Conservation (phyloP, 768 basidiomycete genomes). For the Exidia glandulosa region DNA sequence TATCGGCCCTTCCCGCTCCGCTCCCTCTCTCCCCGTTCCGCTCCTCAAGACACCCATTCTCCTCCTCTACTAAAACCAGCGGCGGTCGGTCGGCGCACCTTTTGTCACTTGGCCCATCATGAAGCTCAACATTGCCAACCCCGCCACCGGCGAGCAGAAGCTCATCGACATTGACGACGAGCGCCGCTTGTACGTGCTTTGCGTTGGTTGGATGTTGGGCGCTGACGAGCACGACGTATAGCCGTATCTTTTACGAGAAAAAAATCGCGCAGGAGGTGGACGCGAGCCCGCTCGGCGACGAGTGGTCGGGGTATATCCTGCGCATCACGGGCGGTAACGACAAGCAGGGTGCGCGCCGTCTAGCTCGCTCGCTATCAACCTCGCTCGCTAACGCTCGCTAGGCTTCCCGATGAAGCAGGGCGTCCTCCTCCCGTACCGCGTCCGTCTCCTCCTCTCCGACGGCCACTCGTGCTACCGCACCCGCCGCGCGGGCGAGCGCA, state of each 20-base stretch:
- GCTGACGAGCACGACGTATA: constrained; percentile 19
- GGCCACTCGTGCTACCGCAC: constrained; percentile 97
- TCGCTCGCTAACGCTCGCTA: no score
- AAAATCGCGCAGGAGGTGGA: constrained; percentile 92
- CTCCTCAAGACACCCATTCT: constrained; percentile 2
- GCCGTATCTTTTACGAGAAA: constrained; percentile 95
- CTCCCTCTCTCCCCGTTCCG: not conserved
- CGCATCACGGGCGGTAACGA: constrained; percentile 97
- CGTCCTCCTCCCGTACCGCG: constrained; percentile 89
- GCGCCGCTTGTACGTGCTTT: constrained; percentile 53
- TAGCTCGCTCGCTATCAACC: no score
- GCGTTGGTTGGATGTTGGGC: not conserved
- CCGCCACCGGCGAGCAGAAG: constrained; percentile 97
- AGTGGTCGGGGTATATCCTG: constrained; percentile 95
- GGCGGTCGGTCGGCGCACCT: not conserved
- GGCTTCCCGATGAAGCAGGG: constrained; percentile 99
- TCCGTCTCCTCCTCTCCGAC: constrained; percentile 84
- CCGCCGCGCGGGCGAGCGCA: constrained; percentile 89
- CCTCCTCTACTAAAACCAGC: not conserved
- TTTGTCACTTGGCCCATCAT: constrained; percentile 45
- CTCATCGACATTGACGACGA: constrained; percentile 90
- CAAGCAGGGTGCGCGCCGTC: no score
- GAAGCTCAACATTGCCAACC: constrained; percentile 98
- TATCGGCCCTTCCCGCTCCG: constrained; percentile 1
- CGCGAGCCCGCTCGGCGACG: constrained; percentile 82